phyloP scores from a whole-genome alignment of 768 basidiomycete genomes.

The Trametes cubensis region DNA sequence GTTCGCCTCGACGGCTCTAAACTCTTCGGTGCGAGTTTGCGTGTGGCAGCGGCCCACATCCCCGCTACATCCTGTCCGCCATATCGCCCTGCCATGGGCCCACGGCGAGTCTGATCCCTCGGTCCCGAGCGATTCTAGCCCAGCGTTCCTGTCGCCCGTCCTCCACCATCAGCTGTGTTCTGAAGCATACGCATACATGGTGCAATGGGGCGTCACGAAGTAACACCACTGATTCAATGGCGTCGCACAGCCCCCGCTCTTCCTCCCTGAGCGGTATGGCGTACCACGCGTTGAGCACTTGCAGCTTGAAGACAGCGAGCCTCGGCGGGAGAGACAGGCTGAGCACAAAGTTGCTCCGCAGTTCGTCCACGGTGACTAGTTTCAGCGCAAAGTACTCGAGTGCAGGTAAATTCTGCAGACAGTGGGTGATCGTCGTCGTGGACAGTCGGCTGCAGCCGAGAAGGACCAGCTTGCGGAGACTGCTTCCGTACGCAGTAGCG shows the following conservation, averaged over 20 bases:
- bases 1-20: constrained; percentile 1
- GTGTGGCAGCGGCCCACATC: not conserved
- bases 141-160: constrained; percentile 31
- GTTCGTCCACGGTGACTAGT: constrained; percentile 39
- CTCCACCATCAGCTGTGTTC: constrained; percentile 21
- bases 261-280: constrained; percentile 34
- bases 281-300: constrained; percentile 41
- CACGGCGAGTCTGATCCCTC: constrained; percentile 29
- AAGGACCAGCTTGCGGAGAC: constrained; percentile 39
- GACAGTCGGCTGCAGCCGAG: constrained; percentile 40
- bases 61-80: constrained; percentile 19
- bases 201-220: constrained; percentile 14
- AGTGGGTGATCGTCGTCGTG: constrained; percentile 33
- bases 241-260: constrained; percentile 36
- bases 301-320: constrained; percentile 39
- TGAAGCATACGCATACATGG: constrained; percentile 23
- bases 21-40: not conserved
- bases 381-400: constrained; percentile 43
- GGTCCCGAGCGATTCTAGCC: constrained; percentile 31
- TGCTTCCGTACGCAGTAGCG: constrained; percentile 21
- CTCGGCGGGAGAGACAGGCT: constrained; percentile 34
- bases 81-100: constrained; percentile 35
- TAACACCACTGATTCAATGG: constrained; percentile 31
- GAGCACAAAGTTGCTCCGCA: constrained; percentile 37
- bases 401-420: constrained; percentile 31